A percentile compares a stretch with the other conserved stretches of the same genome.
These are phyloP conservation scores for Saccharomycopsis olivae DNA, from an alignment of 805 yeast species.

Conservation along the genomic window DNA sequence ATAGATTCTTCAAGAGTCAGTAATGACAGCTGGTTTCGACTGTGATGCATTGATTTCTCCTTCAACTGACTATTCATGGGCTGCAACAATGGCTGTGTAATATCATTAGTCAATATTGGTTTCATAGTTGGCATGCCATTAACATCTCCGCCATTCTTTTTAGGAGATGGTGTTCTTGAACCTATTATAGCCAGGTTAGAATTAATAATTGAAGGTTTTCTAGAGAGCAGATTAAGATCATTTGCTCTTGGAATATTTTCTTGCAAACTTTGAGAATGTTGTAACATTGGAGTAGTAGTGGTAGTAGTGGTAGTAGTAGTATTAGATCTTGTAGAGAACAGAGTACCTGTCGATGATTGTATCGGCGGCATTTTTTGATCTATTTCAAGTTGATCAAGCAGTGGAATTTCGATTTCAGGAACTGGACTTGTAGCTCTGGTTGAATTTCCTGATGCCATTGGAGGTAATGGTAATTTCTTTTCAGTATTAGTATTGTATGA, in stretches of 20 bases:
- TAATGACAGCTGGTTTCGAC: not conserved
- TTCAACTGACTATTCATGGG: not conserved
- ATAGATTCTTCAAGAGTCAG: not conserved
- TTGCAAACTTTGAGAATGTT: conserved; percentile 5
- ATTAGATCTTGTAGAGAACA: conserved; percentile 3
- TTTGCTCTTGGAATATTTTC: not conserved
- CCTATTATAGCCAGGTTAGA: not conserved
- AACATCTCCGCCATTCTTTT: not conserved
- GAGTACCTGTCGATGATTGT: conserved; percentile 2
- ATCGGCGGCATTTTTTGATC: conserved; percentile 11
- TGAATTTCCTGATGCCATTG: conserved; percentile 15
- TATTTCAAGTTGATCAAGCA: conserved; percentile 35
- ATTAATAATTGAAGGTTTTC: conserved; percentile 1
- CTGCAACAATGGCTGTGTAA: conserved; percentile 3
- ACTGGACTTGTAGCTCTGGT: conserved; percentile 10
- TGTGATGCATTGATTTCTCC: not conserved
- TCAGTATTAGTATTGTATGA: conserved; percentile 12
- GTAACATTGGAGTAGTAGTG: not conserved
- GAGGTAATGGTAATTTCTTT: conserved; percentile 18
- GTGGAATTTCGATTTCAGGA: conserved; percentile 57
- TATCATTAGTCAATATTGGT: not conserved
- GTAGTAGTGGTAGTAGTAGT: too few species aligned
- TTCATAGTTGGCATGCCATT: conserved; percentile 18
- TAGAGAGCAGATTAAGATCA: not conserved
- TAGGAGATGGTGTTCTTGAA: conserved; percentile 8